A percentile compares a stretch with the other conserved stretches of the same genome.
These are phyloP conservation scores for Aspergillus fumigatus DNA, from an alignment of 2,329 filamentous ascomycete genomes.

Conservation along the genomic window DNA sequence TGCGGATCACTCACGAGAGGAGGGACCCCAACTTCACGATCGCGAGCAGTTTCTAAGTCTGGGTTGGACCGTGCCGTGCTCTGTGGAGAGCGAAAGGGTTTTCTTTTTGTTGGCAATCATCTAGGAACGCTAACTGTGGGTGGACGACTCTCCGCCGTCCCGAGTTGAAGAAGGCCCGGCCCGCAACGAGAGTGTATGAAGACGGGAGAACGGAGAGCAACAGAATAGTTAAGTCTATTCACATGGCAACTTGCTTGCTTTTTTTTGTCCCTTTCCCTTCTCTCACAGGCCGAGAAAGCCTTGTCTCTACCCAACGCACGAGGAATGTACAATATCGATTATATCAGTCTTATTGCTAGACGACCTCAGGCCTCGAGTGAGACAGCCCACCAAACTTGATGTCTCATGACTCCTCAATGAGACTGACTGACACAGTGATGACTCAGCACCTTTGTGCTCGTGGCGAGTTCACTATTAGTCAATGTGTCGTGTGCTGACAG, in stretches of 20 bases:
- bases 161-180: constrained; percentile 13
- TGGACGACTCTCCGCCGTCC: background rate
- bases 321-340: background rate
- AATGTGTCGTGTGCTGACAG: background rate
- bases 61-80: background rate
- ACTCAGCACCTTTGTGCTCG: background rate
- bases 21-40: no score
- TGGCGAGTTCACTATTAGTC: background rate
- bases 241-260: background rate
- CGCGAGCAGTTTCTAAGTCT: no score
- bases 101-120: background rate
- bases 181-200: constrained; percentile 7
- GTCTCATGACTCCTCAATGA: no score
- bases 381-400: no score
- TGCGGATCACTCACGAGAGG: no score
- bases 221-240: background rate
- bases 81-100: background rate
- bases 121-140: background rate
- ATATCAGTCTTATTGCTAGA: background rate
- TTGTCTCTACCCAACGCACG: background rate
- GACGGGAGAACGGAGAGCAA: no score
- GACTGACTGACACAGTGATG: no score
- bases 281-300: background rate
- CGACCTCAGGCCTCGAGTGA: no score
- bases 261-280: background rate